A percentile compares a stretch with the other conserved stretches of the same genome.
These are phyloP conservation scores for Ziziphus jujuba DNA, from an alignment of 306 rosid species.

Conservation along the genomic window DNA sequence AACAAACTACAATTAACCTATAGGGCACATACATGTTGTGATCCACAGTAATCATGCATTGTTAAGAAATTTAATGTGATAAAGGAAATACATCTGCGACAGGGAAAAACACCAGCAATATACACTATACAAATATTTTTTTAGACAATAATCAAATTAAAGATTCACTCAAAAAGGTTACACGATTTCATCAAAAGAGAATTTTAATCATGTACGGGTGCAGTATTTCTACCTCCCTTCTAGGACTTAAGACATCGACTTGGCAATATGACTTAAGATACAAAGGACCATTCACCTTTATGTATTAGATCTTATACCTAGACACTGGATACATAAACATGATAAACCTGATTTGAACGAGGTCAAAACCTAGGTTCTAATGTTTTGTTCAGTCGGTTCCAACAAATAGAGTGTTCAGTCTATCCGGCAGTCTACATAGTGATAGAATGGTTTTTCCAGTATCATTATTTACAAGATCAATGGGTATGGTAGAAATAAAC, in stretches of 20 bases:
- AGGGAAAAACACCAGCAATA: conserved; percentile 4
- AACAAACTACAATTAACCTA: conserved; percentile 17
- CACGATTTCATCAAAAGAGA: not conserved
- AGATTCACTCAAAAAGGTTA: not conserved
- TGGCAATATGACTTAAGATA: not conserved
- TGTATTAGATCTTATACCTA: not conserved
- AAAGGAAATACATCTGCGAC: not conserved
- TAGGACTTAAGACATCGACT: not conserved
- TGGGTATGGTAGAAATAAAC: not conserved
- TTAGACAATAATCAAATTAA: not conserved
- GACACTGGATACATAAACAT: not conserved
- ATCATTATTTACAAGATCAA: not conserved
- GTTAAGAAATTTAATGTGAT: not conserved
- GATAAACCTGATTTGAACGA: not conserved
- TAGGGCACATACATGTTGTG: not conserved
- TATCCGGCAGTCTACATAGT: no score
- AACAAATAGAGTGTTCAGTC: not conserved
- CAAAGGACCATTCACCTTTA: not conserved
- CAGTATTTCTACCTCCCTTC: not conserved
- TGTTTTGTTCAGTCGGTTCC: not conserved
- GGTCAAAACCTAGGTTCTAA: not conserved
- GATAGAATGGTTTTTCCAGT: no score
- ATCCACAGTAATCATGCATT: conserved; percentile 3
- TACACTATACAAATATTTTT: not conserved
- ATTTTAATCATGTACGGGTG: not conserved